phyloP scores from a whole-genome alignment of 768 basidiomycete genomes.

The Lentinula boryana region DNA sequence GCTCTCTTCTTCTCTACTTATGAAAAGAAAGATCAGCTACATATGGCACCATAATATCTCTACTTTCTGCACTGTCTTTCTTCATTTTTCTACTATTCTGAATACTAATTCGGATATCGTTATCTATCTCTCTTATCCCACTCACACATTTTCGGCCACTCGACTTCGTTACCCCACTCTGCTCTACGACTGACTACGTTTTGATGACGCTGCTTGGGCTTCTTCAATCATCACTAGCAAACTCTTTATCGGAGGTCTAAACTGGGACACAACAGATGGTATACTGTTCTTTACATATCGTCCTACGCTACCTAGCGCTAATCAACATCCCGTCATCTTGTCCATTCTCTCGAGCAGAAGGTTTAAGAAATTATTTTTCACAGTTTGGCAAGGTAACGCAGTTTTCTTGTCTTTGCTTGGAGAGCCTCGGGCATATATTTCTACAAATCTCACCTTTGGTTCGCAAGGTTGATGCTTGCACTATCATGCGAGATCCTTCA shows the following conservation, averaged over 20 bases:
- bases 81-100: conserved; percentile 23
- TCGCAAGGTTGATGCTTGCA: conserved; percentile 67
- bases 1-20: conserved; percentile 9
- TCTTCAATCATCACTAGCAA: conserved; percentile 47
- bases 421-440: not conserved
- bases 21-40: not conserved
- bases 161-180: conserved; percentile 14
- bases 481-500: conserved; percentile 78
- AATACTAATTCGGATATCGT: conserved; percentile 26
- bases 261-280: conserved; percentile 93
- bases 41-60: not conserved
- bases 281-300: conserved; percentile 28
- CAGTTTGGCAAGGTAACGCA: conserved; percentile 66
- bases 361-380: conserved; percentile 64
- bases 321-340: conserved; percentile 22
- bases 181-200: conserved; percentile 18
- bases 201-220: not conserved
- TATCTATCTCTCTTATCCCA: conserved; percentile 25
- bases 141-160: conserved; percentile 29
- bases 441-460: conserved; percentile 7
- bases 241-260: conserved; percentile 88
- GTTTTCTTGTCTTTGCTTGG: conserved; percentile 9
- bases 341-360: conserved; percentile 36
- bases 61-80: conserved; percentile 8
- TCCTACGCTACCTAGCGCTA: conserved; percentile 24